These are phyloP conservation scores for Pyrenophora teres DNA, from an alignment of 2,329 filamentous ascomycete species.

Conservation along the genomic window DNA sequence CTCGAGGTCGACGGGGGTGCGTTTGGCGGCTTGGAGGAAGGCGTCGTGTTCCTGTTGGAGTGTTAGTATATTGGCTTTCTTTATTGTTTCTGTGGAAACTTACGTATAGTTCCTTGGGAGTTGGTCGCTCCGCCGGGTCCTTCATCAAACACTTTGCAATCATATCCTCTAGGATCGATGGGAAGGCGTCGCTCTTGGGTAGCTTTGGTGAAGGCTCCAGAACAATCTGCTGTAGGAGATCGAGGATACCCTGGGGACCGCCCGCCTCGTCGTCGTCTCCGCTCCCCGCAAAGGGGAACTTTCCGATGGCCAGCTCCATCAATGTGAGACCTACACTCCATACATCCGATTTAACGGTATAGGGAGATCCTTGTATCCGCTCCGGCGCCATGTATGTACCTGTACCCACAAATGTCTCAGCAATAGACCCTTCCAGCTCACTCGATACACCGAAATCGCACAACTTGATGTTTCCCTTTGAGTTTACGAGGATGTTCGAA, in stretches of 20 bases:
- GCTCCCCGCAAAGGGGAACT: constrained; percentile 92
- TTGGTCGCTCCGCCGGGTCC: constrained; percentile 83
- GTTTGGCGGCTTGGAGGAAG: constrained; percentile 94
- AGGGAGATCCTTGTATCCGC: constrained; percentile 93
- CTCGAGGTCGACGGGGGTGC: constrained; percentile 90
- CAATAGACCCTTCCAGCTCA: constrained; percentile 95
- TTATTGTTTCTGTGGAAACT: constrained; percentile 41
- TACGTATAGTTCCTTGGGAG: constrained; percentile 91
- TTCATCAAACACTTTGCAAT: constrained; percentile 95
- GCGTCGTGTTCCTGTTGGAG: constrained; percentile 78
- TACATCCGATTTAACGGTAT: constrained; percentile 97
- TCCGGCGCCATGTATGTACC: constrained; percentile 99
- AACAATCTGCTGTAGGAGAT: constrained; percentile 95
- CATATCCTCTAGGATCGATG: constrained; percentile 92
- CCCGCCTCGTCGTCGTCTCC: constrained; percentile 70
- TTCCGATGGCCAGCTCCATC: constrained; percentile 97
- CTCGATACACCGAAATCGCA: constrained; percentile 99
- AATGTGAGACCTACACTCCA: constrained; percentile 96
- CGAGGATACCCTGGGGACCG: constrained; percentile 88
- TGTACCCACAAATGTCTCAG: constrained; percentile 96
- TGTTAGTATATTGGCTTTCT: constrained; percentile 16
- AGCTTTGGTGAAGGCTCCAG: constrained; percentile 92
- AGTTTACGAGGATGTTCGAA: constrained; percentile 96
- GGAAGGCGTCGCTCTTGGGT: constrained; percentile 97
- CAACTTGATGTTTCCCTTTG: constrained; percentile 89